Evolutionary conservation across 2,329 filamentous ascomycete species (phyloP), one percentile per base, ranked within the genome.

Genomic region (Sporothrix phasma): DNA sequence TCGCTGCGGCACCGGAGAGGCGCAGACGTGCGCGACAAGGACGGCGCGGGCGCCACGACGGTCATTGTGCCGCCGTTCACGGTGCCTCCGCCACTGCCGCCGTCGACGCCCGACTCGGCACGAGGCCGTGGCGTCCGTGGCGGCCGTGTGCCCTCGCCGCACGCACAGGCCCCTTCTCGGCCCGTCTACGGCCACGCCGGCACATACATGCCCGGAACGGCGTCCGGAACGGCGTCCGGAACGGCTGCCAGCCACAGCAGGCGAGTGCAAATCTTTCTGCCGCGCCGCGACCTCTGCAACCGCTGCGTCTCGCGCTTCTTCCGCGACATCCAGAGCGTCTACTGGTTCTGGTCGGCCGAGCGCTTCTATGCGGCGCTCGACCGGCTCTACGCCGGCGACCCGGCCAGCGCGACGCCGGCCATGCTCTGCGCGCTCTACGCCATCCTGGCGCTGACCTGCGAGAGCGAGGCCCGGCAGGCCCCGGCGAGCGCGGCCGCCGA

Each of bases 291-390:
- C 54, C 67, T 72, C 10, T 71, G 70, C 60, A 67, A 70, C 58
- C 68, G 68, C 56, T 71, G 71, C 56, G 67, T 72, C 1, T 66
- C 68, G 17, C 68, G 71, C 56, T 72, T 71, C 65, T 71, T 72
- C 62, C 61, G 65, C 43, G 71, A 72, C 39, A 67, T 72, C 31
- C 70, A 72, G 64, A 69, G 68, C 8, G 62, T 72, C 43, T 72
- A 72, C 58, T 72, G 71, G 71, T 69, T 72, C 58, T 69, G 70
- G 65, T 69, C 70, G 1, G 67, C 68, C 31, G 71, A 72, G 62
- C 67, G 66, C 19, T 70, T 72, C 58, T 68, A 69, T n/a, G 66
- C 66, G 17, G 58, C 67, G 13, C 68, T 71, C 3, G 69, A 71
- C 46, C 65, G 69, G 4, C 66, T 72, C 13, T 72, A 72, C 54